Evolutionary conservation across 2,329 filamentous ascomycete species (phyloP).

Genomic region (Didymella glomerata): DNA sequence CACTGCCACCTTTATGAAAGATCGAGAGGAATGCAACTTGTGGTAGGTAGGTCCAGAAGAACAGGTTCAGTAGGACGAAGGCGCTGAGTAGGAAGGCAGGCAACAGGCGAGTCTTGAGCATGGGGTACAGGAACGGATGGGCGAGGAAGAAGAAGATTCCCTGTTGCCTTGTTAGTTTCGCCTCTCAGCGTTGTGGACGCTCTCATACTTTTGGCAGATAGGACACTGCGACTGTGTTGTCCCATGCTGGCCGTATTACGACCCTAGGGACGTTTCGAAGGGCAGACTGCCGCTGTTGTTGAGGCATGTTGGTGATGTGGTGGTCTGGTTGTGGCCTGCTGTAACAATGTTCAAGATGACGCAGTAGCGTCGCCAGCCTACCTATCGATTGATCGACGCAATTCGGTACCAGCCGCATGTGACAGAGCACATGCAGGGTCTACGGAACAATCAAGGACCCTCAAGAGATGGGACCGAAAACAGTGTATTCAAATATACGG

Average conservation of each 20-base stretch:
- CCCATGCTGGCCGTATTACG: conserved; percentile 40
- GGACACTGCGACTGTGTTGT: conserved; percentile 37
- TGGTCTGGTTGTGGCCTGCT: not conserved
- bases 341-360: conserved; percentile 12
- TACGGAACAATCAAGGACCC: not conserved
- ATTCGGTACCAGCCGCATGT: conserved; percentile 5
- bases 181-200: not conserved
- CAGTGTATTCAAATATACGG: not conserved
- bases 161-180: conserved; percentile 47
- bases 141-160: conserved; percentile 84
- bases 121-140: conserved; percentile 82
- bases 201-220: conserved; percentile 45
- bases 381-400: conserved; percentile 5
- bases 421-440: not conserved
- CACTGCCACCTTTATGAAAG: conserved; percentile 80
- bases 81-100: conserved; percentile 83
- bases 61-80: conserved; percentile 84
- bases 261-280: conserved; percentile 36
- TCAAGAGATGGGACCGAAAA: not conserved
- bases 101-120: conserved; percentile 79
- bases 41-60: conserved; percentile 86
- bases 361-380: conserved; percentile 11
- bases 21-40: conserved; percentile 88
- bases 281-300: conserved; percentile 47
- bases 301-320: conserved; percentile 33